phyloP scores from a whole-genome alignment of 1,139 yeast genomes.

The Diutina neorugosa region DNA sequence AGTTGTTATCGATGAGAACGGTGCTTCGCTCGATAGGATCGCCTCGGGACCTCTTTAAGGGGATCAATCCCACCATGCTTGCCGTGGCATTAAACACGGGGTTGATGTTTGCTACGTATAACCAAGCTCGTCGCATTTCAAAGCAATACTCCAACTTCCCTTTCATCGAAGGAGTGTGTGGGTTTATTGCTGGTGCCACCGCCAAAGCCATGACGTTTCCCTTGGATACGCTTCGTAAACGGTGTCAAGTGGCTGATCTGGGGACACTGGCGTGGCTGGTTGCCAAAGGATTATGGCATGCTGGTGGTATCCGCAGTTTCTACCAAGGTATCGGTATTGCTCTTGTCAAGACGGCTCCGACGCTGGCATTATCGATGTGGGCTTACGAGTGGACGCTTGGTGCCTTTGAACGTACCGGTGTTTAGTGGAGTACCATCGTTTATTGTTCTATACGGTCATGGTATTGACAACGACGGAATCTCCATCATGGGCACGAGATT shows the following conservation, averaged over 20 bases:
- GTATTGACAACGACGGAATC: not conserved
- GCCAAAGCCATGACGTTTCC: conserved; percentile 77
- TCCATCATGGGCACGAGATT: not conserved
- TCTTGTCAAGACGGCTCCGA: conserved; percentile 66
- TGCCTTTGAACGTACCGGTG: not conserved
- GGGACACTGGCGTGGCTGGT: conserved; percentile 10
- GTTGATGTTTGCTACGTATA: conserved; percentile 58
- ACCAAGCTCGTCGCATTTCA: conserved; percentile 17
- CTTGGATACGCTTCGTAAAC: conserved; percentile 67
- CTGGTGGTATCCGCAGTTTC: conserved; percentile 30
- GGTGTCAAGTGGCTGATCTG: conserved; percentile 53
- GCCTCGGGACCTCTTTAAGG: conserved; percentile 45
- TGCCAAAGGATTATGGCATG: conserved; percentile 21
- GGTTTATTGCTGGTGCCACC: conserved; percentile 63
- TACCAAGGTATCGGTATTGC: conserved; percentile 68
- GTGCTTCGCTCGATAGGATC: conserved; percentile 29
- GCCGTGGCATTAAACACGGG: conserved; percentile 61
- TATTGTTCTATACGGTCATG: not conserved
- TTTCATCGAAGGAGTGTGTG: conserved; percentile 52
- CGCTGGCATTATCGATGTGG: conserved; percentile 69
- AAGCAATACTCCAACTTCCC: conserved; percentile 17
- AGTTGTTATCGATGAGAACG: conserved; percentile 21
- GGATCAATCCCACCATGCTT: conserved; percentile 48
- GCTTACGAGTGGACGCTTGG: conserved; percentile 37
- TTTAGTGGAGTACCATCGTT: not conserved